These are phyloP conservation scores for Cryomyces minteri DNA, from an alignment of 495 filamentous ascomycete species.

Conservation along the genomic window DNA sequence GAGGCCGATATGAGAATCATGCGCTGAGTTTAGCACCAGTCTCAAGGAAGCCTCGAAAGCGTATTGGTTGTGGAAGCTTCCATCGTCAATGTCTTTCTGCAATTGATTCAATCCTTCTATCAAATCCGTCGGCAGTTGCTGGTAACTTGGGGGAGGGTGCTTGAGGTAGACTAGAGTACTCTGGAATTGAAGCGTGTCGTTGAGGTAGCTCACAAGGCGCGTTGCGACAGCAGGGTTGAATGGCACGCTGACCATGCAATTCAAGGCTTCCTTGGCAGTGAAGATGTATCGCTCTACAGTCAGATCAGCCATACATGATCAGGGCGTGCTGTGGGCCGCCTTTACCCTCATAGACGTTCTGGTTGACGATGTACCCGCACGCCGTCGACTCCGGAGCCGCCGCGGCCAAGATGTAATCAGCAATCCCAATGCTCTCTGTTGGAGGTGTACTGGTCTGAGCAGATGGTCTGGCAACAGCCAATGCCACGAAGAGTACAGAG, in stretches of 20 bases:
- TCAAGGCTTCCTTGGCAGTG: slow-evolving; percentile 16
- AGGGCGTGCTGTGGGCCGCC: too few species aligned
- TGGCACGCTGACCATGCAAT: slow-evolving; percentile 36
- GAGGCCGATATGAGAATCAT: slow-evolving; percentile 29
- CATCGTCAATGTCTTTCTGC: slow-evolving; percentile 20
- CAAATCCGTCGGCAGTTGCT: slow-evolving; percentile 34
- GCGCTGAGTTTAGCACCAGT: slow-evolving; percentile 20
- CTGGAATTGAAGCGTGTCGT: slow-evolving; percentile 38
- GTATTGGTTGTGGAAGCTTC: slow-evolving; percentile 28
- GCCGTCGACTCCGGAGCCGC: too few species aligned
- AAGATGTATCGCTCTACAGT: background rate
- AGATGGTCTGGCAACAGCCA: too few species aligned
- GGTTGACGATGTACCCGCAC: too few species aligned
- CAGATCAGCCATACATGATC: too few species aligned
- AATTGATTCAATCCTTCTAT: slow-evolving; percentile 26
- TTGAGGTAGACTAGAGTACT: slow-evolving; percentile 35
- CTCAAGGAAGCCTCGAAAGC: slow-evolving; percentile 31
- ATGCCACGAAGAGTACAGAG: too few species aligned
- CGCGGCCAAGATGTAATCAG: too few species aligned
- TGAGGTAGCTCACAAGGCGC: slow-evolving; percentile 33
- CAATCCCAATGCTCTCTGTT: too few species aligned
- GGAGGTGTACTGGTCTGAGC: too few species aligned
- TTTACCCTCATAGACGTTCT: too few species aligned
- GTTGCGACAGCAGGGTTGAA: slow-evolving; percentile 32
- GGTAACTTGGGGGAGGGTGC: slow-evolving; percentile 34